phyloP scores from a whole-genome alignment of 345 rosid species.

The Toxicodendron radicans region DNA sequence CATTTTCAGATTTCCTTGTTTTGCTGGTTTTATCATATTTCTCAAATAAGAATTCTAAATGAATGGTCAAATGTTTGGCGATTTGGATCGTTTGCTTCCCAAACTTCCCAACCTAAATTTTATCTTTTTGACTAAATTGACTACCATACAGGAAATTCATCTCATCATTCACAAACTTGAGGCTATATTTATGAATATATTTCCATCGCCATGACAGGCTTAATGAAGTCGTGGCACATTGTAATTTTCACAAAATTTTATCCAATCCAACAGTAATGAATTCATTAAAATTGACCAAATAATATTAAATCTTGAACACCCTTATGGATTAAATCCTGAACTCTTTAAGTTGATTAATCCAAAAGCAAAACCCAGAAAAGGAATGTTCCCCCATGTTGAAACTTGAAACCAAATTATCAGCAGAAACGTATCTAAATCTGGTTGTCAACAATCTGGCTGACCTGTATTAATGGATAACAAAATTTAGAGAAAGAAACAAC shows the following conservation, averaged over 20 bases:
- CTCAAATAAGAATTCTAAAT: no score
- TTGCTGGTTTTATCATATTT: neutral
- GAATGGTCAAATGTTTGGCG: neutral
- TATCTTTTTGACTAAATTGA: neutral
- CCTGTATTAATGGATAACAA: neutral
- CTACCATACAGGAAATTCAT: neutral
- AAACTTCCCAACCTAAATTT: neutral
- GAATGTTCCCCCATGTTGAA: neutral
- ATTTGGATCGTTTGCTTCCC: no score
- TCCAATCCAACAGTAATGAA: no score
- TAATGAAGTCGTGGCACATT: no score
- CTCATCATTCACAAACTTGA: neutral
- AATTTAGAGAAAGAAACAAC: neutral
- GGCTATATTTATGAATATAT: neutral
- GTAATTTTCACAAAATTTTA: no score
- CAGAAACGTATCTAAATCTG: neutral
- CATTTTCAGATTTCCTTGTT: neutral
- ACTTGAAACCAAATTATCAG: no score
- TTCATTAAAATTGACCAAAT: no score
- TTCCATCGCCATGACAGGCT: neutral
- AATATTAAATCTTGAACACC: neutral
- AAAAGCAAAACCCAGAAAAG: neutral
- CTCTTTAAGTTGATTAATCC: neutral
- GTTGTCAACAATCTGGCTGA: constrained; percentile 13
- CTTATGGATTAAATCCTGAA: neutral